Conservation (phyloP, 2,329 filamentous ascomycete species). For the Albophoma yamanashiensis region DNA sequence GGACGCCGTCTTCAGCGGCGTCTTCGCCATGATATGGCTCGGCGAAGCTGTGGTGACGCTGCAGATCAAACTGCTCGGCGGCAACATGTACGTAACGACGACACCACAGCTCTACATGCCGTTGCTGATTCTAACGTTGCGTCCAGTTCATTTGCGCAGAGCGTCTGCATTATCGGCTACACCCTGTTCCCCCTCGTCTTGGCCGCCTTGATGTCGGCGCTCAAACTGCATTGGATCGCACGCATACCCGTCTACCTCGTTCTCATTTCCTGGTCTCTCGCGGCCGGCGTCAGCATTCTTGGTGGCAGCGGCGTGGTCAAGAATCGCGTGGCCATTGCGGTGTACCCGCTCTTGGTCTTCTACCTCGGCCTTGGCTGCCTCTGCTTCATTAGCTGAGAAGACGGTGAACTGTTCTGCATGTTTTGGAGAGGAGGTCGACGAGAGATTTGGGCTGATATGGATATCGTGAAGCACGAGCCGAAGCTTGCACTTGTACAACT, state of each 20-base stretch:
- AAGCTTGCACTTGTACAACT: background rate
- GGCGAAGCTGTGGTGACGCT: conserved; percentile 94
- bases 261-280: conserved; percentile 84
- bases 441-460: too few relatives aligned
- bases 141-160: conserved; percentile 87
- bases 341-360: conserved; percentile 92
- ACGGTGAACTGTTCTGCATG: background rate
- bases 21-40: conserved; percentile 95
- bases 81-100: conserved; percentile 71
- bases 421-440: background rate
- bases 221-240: conserved; percentile 68
- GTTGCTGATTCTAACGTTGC: conserved; percentile 7
- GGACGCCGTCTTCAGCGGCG: conserved; percentile 84
- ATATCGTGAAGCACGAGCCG: background rate
- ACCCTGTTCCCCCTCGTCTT: conserved; percentile 95
- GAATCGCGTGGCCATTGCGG: conserved; percentile 85
- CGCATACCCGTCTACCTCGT: conserved; percentile 86
- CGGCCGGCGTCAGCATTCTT: conserved; percentile 90
- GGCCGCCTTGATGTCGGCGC: conserved; percentile 76
- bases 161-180: conserved; percentile 95
- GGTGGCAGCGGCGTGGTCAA: conserved; percentile 92
- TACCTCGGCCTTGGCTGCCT: conserved; percentile 88
- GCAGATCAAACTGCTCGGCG: conserved; percentile 92
- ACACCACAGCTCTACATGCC: background rate
- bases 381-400: conserved; percentile 80